These are phyloP conservation scores for Trypanosoma mega DNA, from an alignment of 208 protist species.

Conservation along the genomic window DNA sequence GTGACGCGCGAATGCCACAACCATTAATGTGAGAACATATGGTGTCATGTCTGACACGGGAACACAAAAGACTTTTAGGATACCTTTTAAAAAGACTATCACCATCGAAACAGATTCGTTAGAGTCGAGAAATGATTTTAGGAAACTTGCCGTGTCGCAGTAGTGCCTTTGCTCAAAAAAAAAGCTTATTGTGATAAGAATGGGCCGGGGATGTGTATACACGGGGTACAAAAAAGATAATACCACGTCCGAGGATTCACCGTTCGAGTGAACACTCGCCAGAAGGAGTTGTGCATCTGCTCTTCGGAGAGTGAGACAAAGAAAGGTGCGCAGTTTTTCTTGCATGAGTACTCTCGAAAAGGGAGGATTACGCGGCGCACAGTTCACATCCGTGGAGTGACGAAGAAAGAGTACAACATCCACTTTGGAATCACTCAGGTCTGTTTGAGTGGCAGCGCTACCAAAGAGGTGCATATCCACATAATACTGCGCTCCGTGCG, in stretches of 20 bases:
- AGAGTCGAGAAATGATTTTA: conserved; percentile 4
- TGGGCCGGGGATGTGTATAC: too few relatives aligned
- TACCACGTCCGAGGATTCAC: too few relatives aligned
- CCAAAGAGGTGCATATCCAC: conserved; percentile 9
- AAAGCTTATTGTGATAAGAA: too few relatives aligned
- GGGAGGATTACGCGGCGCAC: not conserved
- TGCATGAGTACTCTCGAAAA: conserved; percentile 8
- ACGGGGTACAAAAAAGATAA: too few relatives aligned
- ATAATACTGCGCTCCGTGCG: too few relatives aligned
- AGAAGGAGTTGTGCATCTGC: too few relatives aligned
- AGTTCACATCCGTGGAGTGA: too few relatives aligned
- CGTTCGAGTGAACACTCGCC: too few relatives aligned
- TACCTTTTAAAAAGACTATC: conserved; percentile 24
- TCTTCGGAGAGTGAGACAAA: too few relatives aligned
- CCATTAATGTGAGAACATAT: conserved; percentile 26
- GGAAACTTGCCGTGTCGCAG: not conserved
- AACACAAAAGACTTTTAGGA: conserved; percentile 18
- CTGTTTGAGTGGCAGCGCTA: conserved; percentile 7
- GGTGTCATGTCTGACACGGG: conserved; percentile 18
- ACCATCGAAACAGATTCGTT: conserved; percentile 7
- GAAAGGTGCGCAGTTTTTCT: too few relatives aligned
- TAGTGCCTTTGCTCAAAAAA: conserved; percentile 6
- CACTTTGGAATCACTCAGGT: conserved; percentile 11
- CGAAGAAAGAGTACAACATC: too few relatives aligned
- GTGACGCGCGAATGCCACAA: conserved; percentile 20